Base-by-base conservation (phyloP, 805 yeast genomes). In the Monosporozyma aquatica region DNA sequence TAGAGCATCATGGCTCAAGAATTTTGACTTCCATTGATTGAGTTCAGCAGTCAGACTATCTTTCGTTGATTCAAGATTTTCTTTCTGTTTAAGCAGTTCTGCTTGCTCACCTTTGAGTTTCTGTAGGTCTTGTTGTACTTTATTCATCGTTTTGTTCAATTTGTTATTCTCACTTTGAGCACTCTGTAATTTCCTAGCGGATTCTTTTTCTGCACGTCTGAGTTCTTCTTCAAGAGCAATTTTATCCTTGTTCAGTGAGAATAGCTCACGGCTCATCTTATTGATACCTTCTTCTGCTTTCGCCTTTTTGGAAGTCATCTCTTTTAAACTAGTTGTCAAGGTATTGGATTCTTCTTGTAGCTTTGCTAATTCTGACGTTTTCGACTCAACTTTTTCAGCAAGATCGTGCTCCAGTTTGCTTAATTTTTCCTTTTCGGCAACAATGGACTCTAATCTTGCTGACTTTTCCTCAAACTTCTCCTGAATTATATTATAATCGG, bases 201-300 rank as follows among this genome's bases (percentile, higher is more conserved):
- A 56, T 24, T 72, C 72, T 33, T 67, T 72, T 43, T 76, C 74
- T 35, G 71, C 46, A 4, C 50, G 53, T 30, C 67, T 69, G 13
- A 74, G 59, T 7, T 61, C 59, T 21, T 66, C 65, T 36, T 72
- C 78, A 6, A 71, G 52, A 0, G 72, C 71, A 2, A 73, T 76
- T 44, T 79, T 80, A 26, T 76, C 77, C 43, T 75, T 76, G 0
- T 78, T 71, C 34, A 87, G 65, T 38, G 73, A 73, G 59, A 86
- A 75, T 24, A 89, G 65, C 49, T 89, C 97, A 30, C 90, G 68
- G 42, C 81, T 82, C 95, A 89, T 84, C 51, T 87, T 87, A 56
- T 87, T 87, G 40, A 89, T 80, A 4, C 95, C 97, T 45, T 77
- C 80, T 53, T 89, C 96, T 1, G 90, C 83, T 48, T 74, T 80